A percentile compares a stretch with the other conserved stretches of the same genome.
These are phyloP conservation scores for Pleodorina starrii DNA, from an alignment of 139 green algal genomes.

Conservation along the genomic window DNA sequence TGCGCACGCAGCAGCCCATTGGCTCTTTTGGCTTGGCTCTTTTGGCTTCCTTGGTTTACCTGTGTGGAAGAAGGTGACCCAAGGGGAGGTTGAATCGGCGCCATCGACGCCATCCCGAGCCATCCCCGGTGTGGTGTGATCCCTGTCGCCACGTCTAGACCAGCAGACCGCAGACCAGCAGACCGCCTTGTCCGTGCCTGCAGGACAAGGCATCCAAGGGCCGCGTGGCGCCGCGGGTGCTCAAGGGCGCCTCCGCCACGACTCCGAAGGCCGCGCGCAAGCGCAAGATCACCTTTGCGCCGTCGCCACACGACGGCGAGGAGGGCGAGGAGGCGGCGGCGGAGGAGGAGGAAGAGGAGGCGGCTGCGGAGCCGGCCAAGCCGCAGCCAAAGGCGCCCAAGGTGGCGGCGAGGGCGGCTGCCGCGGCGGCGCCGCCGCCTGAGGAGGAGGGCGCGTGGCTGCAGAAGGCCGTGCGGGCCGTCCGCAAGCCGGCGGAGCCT, in stretches of 20 bases:
- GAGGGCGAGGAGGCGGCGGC: background rate
- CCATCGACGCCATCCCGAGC: no score
- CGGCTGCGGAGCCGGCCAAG: background rate
- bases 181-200: no score
- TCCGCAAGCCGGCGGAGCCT: background rate
- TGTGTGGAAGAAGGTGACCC: no score
- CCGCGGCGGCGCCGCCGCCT: background rate
- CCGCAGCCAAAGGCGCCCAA: background rate
- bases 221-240: slow-evolving; percentile 6
- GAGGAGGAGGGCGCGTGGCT: slow-evolving; percentile 19
- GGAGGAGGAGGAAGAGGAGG: background rate
- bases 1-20: no score
- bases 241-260: slow-evolving; percentile 22
- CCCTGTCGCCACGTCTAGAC: no score
- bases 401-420: background rate
- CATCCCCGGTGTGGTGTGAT: no score
- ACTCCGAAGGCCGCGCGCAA: slow-evolving; percentile 7
- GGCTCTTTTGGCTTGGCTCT: no score
- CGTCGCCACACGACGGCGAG: background rate
- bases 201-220: slow-evolving; percentile 38
- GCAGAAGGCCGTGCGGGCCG: background rate
- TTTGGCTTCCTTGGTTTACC: no score
- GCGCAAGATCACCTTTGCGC: slow-evolving; percentile 45
- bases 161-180: no score
- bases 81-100: no score